Base-by-base conservation (phyloP, 305 asterid species). In the Withania somnifera region DNA sequence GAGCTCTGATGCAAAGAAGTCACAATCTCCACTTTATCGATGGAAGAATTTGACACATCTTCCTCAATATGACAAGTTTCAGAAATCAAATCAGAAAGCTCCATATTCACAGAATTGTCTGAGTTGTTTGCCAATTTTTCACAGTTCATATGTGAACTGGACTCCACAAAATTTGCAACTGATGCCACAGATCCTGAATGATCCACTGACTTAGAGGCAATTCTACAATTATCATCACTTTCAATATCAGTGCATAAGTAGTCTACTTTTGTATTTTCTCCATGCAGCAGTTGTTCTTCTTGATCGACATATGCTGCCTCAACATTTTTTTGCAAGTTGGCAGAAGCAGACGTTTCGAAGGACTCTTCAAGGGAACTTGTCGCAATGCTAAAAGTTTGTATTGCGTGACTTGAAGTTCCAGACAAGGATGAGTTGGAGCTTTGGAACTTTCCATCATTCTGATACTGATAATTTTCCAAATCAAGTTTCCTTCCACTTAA, bases 341-440 rank as follows among this genome's bases (percentile, higher is more conserved):
- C 60, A 26, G 42, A 42, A 56, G 87, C 85, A 87, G 90, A 78
- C 78, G 36, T 78, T 80, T 88, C 95, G 8, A 83, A 69, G 85
- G 83, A 79, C 86, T 90, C 95, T 38, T 88, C 97, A 30, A 79
- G 87, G 58, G 86, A 88, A 86, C 91, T 88, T 85, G 92, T 87
- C 69, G 88, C 71, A 47, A 86, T 79, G 82, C 89, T 88, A 75
- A 83, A 89, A 84, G 84, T 86, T 68, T 87, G 97, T 80, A 86
- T 86, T 24, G 87, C 90, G 78, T 85, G 92, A 84, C 88, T 90
- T 69, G 95, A 89, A 83, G 90, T 88, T 85, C 97, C 98, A 85
- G 98, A 93, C 78, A 93, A 34, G 28, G 95, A 95, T 17, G 99
- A 93, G 75, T 38, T 68, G 17, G 98, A 90, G 84, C 91, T 87